Conservation (phyloP, 2,329 filamentous ascomycete genomes). For the Ceratocystis destructans region DNA sequence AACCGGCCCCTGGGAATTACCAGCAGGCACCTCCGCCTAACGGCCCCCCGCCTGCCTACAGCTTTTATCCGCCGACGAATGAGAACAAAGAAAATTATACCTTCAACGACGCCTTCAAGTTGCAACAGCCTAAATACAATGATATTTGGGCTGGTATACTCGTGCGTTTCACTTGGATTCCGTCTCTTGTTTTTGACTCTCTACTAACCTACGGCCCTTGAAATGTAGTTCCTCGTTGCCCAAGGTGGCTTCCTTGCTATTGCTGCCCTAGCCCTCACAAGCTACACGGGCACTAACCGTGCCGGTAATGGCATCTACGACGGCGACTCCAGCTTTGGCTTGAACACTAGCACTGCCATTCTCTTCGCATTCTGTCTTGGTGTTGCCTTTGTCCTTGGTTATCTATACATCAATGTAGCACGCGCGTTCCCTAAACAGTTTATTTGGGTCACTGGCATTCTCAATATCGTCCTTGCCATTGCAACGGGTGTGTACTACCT, state of each 20-base stretch:
- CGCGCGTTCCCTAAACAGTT: constrained; percentile 75
- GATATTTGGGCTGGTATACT: constrained; percentile 80
- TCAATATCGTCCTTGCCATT: constrained; percentile 75
- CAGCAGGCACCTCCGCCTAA: constrained; percentile 24
- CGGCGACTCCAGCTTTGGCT: constrained; percentile 46
- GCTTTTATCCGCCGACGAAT: constrained; percentile 28
- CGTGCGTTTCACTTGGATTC: constrained; percentile 30
- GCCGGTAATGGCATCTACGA: constrained; percentile 64
- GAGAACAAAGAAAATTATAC: constrained; percentile 35
- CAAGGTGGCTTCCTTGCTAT: constrained; percentile 63
- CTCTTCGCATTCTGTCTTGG: constrained; percentile 72
- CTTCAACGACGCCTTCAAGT: constrained; percentile 71
- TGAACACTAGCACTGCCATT: constrained; percentile 74
- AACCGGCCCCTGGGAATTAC: constrained; percentile 20
- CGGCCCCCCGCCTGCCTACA: constrained; percentile 25
- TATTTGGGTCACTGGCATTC: constrained; percentile 81
- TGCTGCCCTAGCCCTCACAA: constrained; percentile 59
- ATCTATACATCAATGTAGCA: constrained; percentile 60
- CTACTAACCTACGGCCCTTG: background rate
- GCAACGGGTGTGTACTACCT: constrained; percentile 81
- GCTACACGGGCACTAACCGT: constrained; percentile 66
- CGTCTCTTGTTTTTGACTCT: background rate
- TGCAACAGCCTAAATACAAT: constrained; percentile 76
- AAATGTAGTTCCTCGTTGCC: constrained; percentile 50
- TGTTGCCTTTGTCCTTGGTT: constrained; percentile 62